phyloP scores from a whole-genome alignment of 2,329 filamentous ascomycete species.

The Pseudogymnoascus sp. region DNA sequence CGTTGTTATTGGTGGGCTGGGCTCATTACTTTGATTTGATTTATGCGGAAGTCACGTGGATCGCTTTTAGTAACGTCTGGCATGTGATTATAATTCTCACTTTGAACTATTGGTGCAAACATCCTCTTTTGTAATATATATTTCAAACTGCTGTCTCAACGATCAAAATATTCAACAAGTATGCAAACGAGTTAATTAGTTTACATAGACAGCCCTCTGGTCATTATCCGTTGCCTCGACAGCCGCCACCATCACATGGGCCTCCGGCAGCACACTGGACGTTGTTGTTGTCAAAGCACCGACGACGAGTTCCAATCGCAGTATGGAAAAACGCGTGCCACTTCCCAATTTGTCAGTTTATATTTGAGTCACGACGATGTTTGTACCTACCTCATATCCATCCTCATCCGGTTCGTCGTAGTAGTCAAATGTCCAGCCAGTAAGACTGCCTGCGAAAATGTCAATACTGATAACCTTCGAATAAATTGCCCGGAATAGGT shows the following conservation, averaged over 20 bases:
- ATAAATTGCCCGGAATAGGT: neutral
- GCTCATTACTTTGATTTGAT: neutral
- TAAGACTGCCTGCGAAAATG: slow-evolving; percentile 14
- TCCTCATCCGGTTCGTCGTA: slow-evolving; percentile 15
- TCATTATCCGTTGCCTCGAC: slow-evolving; percentile 16
- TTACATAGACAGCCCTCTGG: neutral
- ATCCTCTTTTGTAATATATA: neutral
- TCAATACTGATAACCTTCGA: neutral
- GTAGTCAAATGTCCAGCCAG: slow-evolving; percentile 25
- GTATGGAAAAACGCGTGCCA: slow-evolving; percentile 16
- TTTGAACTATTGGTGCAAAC: neutral
- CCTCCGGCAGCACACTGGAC: slow-evolving; percentile 16
- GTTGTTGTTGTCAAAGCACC: slow-evolving; percentile 16
- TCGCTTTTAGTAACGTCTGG: neutral
- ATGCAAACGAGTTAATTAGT: neutral
- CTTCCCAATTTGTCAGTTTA: neutral
- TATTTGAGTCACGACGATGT: neutral
- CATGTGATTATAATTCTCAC: slow-evolving; percentile 2
- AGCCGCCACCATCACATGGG: slow-evolving; percentile 13
- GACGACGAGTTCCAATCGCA: slow-evolving; percentile 13
- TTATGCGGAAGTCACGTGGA: neutral
- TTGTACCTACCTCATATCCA: slow-evolving; percentile 13
- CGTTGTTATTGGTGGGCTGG: neutral
- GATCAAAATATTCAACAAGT: neutral
- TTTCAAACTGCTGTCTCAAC: neutral